A percentile compares a stretch with the other conserved stretches of the same genome.
phyloP scores from a whole-genome alignment of 2,329 filamentous ascomycete genomes.

The Colletotrichum magnum region DNA sequence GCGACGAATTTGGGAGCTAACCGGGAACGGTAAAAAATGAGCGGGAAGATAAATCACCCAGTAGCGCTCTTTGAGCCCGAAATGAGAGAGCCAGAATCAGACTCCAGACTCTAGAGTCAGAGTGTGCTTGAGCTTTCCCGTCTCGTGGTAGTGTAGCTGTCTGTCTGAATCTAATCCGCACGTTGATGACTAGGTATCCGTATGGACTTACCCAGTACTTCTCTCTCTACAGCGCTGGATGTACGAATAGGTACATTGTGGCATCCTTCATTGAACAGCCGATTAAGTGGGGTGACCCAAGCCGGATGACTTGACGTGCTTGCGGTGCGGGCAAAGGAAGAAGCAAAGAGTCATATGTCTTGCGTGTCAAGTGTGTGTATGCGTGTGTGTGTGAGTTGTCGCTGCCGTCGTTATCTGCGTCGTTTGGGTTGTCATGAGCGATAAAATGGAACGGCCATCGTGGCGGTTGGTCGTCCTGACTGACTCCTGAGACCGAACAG shows the following conservation, averaged over 20 bases:
- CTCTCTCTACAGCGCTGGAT: not conserved
- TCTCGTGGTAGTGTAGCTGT: not conserved
- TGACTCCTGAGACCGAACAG: constrained; percentile 1
- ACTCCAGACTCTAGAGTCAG: no score
- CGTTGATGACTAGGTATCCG: constrained; percentile 4
- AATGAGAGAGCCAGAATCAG: no score
- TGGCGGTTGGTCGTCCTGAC: not conserved
- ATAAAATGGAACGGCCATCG: not conserved
- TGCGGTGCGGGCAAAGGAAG: not conserved
- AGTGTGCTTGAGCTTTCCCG: no score
- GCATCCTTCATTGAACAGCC: constrained; percentile 16
- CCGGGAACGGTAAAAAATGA: constrained; percentile 17
- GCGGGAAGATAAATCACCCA: constrained; percentile 2
- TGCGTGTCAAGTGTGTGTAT: constrained; percentile 1
- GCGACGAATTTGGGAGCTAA: constrained; percentile 20
- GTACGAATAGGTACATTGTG: not conserved
- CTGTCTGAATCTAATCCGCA: constrained; percentile 1
- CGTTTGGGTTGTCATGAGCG: constrained; percentile 11
- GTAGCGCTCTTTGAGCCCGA: not conserved
- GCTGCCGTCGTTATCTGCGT: not conserved
- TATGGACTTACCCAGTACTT: no score
- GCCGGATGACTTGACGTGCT: constrained; percentile 1
- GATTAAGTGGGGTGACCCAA: constrained; percentile 10
- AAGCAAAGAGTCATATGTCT: constrained; percentile 2
- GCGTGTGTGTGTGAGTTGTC: not conserved